Evolutionary conservation across 2,329 filamentous ascomycete species (phyloP), one percentile per base, ranked within the genome.

Genomic region (Claviceps africana): DNA sequence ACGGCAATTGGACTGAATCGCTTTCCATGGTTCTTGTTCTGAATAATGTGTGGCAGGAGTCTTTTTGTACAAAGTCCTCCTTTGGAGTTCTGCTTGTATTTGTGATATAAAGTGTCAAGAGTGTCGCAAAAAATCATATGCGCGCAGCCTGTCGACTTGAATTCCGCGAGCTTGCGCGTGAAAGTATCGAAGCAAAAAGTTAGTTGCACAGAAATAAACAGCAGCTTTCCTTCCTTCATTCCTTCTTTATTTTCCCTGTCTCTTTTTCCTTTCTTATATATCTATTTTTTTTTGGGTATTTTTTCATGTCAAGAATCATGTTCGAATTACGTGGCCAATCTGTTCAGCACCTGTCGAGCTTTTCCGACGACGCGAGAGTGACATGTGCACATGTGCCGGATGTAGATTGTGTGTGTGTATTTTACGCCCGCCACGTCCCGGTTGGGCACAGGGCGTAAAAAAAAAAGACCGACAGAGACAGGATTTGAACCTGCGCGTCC

Each of bases 401-500:
- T 19, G 3, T 5, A 31, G 17, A 42, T 3, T n/a, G 25, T 30
- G n/a, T n/a, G n/a, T n/a, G n/a, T n/a, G n/a, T n/a, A n/a, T n/a
- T n/a, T n/a, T n/a, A n/a, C n/a, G n/a, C n/a, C n/a, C n/a, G n/a
- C n/a, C n/a, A n/a, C n/a, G n/a, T n/a, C n/a, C n/a, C n/a, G n/a
- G n/a, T n/a, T n/a, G n/a, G n/a, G n/a, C n/a, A n/a, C n/a, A n/a
- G n/a, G n/a, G n/a, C n/a, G n/a, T n/a, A n/a, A n/a, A 28, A 44
- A 28, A 51, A 48, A 45, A 39, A 44, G 48, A 13, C 30, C 56
- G 56, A 57, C 56, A 56, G 53, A 56, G 56, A 56, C 56, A 57
- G 56, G 56, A 57, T 57, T 57, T 55, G 56, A 57, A 57, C 56
- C 56, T 57, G 54, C 47, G 56, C 54, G 56, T 55, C 52, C 56